Conservation (phyloP, 192 early-diverging fungal genomes). For the Linnemannia hyalina region DNA sequence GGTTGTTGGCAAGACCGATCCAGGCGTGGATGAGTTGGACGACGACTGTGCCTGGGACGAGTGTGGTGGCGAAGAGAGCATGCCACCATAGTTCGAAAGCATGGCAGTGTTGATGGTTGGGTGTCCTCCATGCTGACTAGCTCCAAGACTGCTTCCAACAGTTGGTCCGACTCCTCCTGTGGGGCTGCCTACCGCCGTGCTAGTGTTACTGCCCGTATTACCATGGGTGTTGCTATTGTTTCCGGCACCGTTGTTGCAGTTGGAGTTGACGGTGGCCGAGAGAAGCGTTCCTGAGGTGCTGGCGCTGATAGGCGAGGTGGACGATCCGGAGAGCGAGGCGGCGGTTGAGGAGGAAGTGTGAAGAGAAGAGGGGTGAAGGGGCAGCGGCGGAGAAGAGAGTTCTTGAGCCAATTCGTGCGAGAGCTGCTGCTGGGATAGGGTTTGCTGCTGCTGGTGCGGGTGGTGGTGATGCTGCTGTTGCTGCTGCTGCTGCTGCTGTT, state of each 20-base stretch:
- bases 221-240: constrained; percentile 5
- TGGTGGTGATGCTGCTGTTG: neutral
- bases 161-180: neutral
- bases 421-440: constrained; percentile 17
- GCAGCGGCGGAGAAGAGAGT: constrained; percentile 23
- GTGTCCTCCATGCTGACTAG: constrained; percentile 18
- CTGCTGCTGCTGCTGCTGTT: constrained; percentile 21
- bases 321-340: constrained; percentile 21
- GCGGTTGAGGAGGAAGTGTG: constrained; percentile 15
- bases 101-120: constrained; percentile 47
- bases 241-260: neutral
- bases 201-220: neutral
- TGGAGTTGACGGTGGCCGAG: neutral
- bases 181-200: neutral
- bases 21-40: constrained; percentile 9
- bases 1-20: constrained; percentile 19
- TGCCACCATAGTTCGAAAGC: constrained; percentile 21
- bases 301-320: constrained; percentile 31
- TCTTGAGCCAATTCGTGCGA: constrained; percentile 30
- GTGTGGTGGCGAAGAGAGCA: constrained; percentile 38
- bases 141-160: neutral
- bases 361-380: constrained; percentile 20
- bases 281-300: constrained; percentile 13
- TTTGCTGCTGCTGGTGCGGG: constrained; percentile 24
- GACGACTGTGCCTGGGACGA: constrained; percentile 23